Conservation (phyloP, 1,284 basidiomycete genomes). For the Pseudozyma pruni region DNA sequence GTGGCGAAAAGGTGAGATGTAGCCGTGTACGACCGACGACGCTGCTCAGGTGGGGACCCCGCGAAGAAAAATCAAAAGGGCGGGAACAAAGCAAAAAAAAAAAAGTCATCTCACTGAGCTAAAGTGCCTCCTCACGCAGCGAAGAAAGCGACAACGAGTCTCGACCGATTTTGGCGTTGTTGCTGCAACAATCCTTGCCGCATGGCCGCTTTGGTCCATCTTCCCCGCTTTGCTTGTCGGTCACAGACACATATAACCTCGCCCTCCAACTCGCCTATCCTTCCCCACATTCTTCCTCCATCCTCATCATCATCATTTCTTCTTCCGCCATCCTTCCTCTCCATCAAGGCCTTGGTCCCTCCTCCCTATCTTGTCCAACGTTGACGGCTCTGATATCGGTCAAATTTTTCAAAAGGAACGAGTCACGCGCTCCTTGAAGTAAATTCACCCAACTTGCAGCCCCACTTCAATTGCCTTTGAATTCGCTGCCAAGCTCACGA, state of each 20-base stretch:
- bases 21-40: no score
- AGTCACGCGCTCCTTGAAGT: slow-evolving; percentile 2
- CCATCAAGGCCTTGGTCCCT: neutral
- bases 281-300: slow-evolving; percentile 6
- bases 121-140: slow-evolving; percentile 1
- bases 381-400: no score
- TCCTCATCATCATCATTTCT: slow-evolving; percentile 1
- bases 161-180: neutral
- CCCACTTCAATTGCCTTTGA: no score
- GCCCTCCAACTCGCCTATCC: neutral
- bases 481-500: slow-evolving; percentile 1
- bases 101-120: no score
- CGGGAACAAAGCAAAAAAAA: no score
- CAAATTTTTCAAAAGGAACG: slow-evolving; percentile 3
- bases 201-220: neutral
- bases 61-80: no score
- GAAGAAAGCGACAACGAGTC: neutral
- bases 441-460: no score
- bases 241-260: slow-evolving; percentile 18
- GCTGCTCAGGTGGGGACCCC: no score
- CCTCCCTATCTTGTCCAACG: neutral
- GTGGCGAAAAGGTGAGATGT: no score
- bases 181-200: no score
- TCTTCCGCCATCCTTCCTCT: neutral
- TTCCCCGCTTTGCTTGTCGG: neutral